These are phyloP conservation scores for Neophaeococcomyces aloes DNA, from an alignment of 2,329 filamentous ascomycete species.

Conservation along the genomic window DNA sequence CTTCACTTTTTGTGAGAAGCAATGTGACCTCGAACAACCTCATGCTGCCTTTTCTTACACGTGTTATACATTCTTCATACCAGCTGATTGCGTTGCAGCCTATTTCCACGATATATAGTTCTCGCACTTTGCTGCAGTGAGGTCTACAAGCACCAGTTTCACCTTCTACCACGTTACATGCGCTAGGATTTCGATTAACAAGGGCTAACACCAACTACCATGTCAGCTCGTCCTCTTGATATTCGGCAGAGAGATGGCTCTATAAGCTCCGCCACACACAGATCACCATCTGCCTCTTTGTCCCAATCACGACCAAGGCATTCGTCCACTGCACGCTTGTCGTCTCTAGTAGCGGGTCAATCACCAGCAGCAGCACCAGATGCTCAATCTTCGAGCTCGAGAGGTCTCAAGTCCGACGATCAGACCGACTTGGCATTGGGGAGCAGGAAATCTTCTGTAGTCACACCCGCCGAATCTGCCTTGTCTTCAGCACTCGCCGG, in stretches of 20 bases:
- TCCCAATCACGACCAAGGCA: conserved; percentile 38
- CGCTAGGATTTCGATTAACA: too few relatives aligned
- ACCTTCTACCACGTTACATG: too few relatives aligned
- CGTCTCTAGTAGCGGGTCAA: conserved; percentile 47
- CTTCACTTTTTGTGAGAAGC: too few relatives aligned
- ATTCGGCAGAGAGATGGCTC: conserved; percentile 11
- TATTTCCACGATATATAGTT: too few relatives aligned
- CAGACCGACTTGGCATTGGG: conserved; percentile 16
- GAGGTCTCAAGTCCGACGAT: conserved; percentile 6
- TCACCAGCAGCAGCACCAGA: conserved; percentile 40
- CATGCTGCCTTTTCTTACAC: too few relatives aligned
- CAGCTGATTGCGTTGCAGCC: too few relatives aligned
- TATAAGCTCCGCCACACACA: conserved; percentile 8
- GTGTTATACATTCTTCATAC: too few relatives aligned
- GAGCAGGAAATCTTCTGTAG: conserved; percentile 44
- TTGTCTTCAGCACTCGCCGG: conserved; percentile 78
- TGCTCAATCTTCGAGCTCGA: conserved; percentile 21
- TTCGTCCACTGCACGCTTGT: conserved; percentile 44
- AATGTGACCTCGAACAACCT: background rate
- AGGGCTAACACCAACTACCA: too few relatives aligned
- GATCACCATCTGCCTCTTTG: conserved; percentile 26
- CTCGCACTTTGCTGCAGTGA: too few relatives aligned
- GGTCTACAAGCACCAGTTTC: too few relatives aligned
- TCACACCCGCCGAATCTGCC: conserved; percentile 75
- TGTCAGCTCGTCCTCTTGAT: conserved; percentile 14